Evolutionary conservation across 2,329 filamentous ascomycete genomes (phyloP).

Genomic region (Fusarium dimerum): DNA sequence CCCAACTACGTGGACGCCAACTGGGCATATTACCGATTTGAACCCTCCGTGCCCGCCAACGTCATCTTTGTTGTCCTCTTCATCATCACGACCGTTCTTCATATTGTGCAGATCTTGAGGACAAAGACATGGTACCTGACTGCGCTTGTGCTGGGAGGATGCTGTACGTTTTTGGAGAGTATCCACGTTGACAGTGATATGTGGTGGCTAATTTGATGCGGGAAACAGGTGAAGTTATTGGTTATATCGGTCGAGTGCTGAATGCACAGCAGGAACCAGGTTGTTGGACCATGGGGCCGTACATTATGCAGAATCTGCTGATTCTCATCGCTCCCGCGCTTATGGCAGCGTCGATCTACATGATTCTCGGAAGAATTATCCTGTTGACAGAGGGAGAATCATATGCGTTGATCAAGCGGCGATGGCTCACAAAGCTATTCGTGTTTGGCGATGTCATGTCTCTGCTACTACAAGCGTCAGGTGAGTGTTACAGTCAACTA

Average conservation of each 20-base stretch:
- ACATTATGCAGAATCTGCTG: constrained; percentile 42
- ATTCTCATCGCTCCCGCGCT: constrained; percentile 42
- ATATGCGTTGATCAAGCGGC: constrained; percentile 42
- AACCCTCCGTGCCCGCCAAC: constrained; percentile 25
- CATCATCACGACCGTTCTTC: constrained; percentile 20
- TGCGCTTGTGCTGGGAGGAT: constrained; percentile 25
- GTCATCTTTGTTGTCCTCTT: constrained; percentile 26
- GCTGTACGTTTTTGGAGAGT: constrained; percentile 14
- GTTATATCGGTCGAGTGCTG: constrained; percentile 50
- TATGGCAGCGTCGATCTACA: constrained; percentile 50
- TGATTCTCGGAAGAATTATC: constrained; percentile 46
- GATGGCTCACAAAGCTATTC: constrained; percentile 52
- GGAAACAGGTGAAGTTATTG: constrained; percentile 26
- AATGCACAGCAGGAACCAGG: constrained; percentile 42
- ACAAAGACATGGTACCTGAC: constrained; percentile 29
- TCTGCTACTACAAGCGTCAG: constrained; percentile 36
- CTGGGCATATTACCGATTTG: constrained; percentile 27
- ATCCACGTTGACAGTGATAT: neutral
- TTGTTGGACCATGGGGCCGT: constrained; percentile 36
- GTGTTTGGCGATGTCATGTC: constrained; percentile 52
- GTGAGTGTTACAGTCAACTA: neutral
- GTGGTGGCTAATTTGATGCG: neutral
- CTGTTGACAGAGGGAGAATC: constrained; percentile 38
- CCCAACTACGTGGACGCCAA: constrained; percentile 23
- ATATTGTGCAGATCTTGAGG: constrained; percentile 24